Conservation (phyloP, 2,329 filamentous ascomycete genomes). For the Apiospora aurea region DNA sequence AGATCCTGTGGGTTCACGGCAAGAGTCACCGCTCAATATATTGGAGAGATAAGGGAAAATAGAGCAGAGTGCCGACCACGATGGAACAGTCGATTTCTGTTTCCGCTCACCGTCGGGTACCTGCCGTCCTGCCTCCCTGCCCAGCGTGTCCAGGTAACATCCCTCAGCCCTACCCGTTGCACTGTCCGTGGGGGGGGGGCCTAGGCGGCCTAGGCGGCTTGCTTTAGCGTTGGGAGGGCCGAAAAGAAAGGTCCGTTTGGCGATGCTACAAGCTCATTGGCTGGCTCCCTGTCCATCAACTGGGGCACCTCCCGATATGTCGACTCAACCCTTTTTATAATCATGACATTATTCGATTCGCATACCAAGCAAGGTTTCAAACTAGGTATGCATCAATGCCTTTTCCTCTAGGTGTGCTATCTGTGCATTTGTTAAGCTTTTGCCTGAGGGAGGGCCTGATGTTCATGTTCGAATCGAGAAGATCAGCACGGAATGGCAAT, state of each 20-base stretch:
- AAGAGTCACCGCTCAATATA: slow-evolving; percentile 1
- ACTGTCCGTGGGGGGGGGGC: neutral
- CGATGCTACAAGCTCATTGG: neutral
- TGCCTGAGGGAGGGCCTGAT: neutral
- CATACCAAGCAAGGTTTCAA: neutral
- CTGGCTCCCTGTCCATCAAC: neutral
- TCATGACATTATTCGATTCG: no score
- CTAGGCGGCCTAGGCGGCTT: neutral
- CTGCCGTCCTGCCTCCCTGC: no score
- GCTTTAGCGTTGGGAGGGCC: neutral
- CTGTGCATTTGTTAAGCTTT: no score
- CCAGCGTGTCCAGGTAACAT: neutral
- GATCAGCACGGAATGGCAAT: neutral
- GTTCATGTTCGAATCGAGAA: neutral
- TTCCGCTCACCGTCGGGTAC: neutral
- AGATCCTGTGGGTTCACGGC: neutral
- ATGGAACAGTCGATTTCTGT: neutral
- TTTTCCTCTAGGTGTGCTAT: neutral
- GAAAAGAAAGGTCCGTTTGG: neutral
- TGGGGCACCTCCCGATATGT: slow-evolving; percentile 5
- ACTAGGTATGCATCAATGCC: neutral
- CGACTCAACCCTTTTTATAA: neutral
- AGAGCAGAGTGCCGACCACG: neutral
- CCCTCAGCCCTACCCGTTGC: slow-evolving; percentile 15
- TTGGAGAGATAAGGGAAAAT: neutral